Percentiles rank a stretch among this genome's conserved stretches.
These are phyloP conservation scores for Suhomyces emberorum DNA, from an alignment of 805 yeast genomes.

Conservation along the genomic window DNA sequence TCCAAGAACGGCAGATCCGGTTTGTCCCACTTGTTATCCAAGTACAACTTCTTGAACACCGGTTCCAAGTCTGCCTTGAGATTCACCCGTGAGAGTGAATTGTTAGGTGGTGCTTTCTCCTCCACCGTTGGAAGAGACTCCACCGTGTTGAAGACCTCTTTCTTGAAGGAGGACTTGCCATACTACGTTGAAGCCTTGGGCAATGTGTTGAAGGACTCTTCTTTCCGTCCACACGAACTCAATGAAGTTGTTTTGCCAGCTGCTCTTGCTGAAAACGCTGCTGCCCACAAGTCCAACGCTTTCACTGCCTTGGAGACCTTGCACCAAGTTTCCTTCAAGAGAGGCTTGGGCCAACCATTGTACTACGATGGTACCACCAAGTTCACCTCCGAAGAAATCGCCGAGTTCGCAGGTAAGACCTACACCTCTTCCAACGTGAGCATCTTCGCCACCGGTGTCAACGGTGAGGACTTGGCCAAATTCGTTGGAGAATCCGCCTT, in stretches of 20 bases:
- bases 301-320: conserved; percentile 72
- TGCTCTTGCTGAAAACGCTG: conserved; percentile 60
- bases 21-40: conserved; percentile 77
- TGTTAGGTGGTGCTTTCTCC: conserved; percentile 79
- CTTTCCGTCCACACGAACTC: conserved; percentile 81
- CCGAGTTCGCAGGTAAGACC: conserved; percentile 60
- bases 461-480: conserved; percentile 61
- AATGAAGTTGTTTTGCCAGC: conserved; percentile 79
- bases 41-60: conserved; percentile 83
- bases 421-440: conserved; percentile 71
- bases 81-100: conserved; percentile 90
- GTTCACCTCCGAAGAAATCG: conserved; percentile 59
- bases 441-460: conserved; percentile 71
- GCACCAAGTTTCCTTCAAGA: conserved; percentile 79
- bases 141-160: conserved; percentile 73
- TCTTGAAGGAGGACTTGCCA: conserved; percentile 85
- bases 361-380: conserved; percentile 64
- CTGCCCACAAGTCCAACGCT: conserved; percentile 49
- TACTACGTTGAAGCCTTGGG: conserved; percentile 85
- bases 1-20: conserved; percentile 76
- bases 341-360: conserved; percentile 83
- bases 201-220: conserved; percentile 64
- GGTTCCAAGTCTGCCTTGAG: conserved; percentile 82
- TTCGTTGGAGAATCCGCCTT: conserved; percentile 68
- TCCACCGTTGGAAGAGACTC: conserved; percentile 79